Percentiles rank a stretch among this genome's conserved stretches.
These are phyloP conservation scores for Beauveria scarabaeidicola DNA, from an alignment of 2,329 filamentous ascomycete species.

Conservation along the genomic window DNA sequence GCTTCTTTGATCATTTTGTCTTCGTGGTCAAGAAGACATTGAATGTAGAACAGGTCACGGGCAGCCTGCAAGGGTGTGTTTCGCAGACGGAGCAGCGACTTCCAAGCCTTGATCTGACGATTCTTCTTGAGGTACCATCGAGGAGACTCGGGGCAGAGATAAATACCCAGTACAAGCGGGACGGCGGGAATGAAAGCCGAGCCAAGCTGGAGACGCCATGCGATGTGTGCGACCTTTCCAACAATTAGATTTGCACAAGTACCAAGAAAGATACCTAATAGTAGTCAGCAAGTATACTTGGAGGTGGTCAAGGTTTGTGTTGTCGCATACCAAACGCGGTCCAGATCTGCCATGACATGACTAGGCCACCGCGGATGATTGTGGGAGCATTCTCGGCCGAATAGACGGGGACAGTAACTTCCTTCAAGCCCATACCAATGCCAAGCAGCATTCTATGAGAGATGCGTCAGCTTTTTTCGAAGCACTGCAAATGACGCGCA, in stretches of 20 bases:
- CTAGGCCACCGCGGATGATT: constrained; percentile 23
- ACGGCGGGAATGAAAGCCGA: constrained; percentile 59
- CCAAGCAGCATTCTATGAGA: constrained; percentile 38
- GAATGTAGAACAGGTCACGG: constrained; percentile 54
- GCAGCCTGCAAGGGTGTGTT: constrained; percentile 53
- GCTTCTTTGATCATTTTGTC: constrained; percentile 18
- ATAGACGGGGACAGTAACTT: constrained; percentile 43
- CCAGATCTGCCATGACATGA: constrained; percentile 38
- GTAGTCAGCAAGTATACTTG: neutral
- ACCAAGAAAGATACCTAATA: constrained; percentile 53
- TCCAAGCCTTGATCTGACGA: constrained; percentile 44
- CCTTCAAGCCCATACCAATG: constrained; percentile 50
- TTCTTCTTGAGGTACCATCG: constrained; percentile 59
- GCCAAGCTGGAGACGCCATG: constrained; percentile 56
- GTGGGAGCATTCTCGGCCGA: constrained; percentile 43
- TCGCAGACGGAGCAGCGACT: constrained; percentile 47
- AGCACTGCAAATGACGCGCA: too few species aligned
- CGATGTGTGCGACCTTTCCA: constrained; percentile 46
- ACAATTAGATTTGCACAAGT: constrained; percentile 57
- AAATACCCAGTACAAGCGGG: constrained; percentile 48
- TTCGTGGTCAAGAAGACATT: constrained; percentile 30
- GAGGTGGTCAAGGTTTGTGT: too few species aligned
- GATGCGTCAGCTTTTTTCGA: neutral
- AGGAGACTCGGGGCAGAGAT: constrained; percentile 55
- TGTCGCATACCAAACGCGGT: constrained; percentile 35